phyloP scores from a whole-genome alignment of 768 basidiomycete species.

The Boletus subcaerulescens region DNA sequence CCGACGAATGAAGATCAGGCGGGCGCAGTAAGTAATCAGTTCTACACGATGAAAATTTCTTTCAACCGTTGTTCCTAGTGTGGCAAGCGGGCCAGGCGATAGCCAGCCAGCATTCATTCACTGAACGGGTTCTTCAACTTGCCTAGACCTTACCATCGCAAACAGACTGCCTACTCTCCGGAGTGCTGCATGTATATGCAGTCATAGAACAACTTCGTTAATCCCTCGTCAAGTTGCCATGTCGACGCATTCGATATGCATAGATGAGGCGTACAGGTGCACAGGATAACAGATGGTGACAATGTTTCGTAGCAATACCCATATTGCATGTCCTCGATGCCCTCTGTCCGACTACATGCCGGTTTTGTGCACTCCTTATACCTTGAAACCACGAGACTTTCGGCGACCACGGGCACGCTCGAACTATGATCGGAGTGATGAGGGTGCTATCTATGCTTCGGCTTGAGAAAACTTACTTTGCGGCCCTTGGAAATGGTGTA shows the following conservation, averaged over 20 bases:
- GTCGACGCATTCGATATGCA: conserved; percentile 19
- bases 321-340: conserved; percentile 33
- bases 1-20: conserved; percentile 9
- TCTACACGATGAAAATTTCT: neutral
- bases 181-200: neutral
- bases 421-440: conserved; percentile 52
- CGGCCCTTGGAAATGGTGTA: conserved; percentile 94
- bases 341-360: conserved; percentile 29
- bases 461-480: conserved; percentile 52
- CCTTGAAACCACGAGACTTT: conserved; percentile 97
- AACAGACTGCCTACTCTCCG: neutral
- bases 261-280: conserved; percentile 23
- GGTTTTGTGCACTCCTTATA: conserved; percentile 51
- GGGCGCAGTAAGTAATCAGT: conserved; percentile 14
- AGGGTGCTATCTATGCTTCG: neutral
- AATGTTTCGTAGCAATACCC: conserved; percentile 25
- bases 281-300: conserved; percentile 18
- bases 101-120: neutral
- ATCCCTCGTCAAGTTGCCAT: neutral
- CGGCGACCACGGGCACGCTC: conserved; percentile 98
- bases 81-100: conserved; percentile 21
- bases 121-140: neutral
- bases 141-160: neutral
- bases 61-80: conserved; percentile 8
- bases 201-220: neutral